A percentile compares a stretch with the other conserved stretches of the same genome.
Evolutionary conservation across 2,329 filamentous ascomycete species (phyloP).

Genomic region (Chaetomium sp.): DNA sequence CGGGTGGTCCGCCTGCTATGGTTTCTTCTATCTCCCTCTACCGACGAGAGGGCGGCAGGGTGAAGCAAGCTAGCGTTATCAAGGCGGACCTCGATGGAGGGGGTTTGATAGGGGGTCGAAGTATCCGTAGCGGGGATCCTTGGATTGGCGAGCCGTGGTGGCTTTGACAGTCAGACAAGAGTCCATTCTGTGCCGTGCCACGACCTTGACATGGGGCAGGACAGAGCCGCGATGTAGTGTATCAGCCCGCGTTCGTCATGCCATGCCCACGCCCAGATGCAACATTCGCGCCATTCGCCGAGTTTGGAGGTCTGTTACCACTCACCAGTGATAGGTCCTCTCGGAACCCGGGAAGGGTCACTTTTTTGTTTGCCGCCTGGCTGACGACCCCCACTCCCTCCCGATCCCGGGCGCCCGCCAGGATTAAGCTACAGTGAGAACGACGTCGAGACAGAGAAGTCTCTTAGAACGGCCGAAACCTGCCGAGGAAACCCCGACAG

Average conservation of each 20-base stretch:
- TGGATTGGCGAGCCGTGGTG: background rate
- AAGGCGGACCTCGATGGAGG: background rate
- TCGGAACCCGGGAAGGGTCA: too few species aligned
- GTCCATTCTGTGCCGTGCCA: background rate
- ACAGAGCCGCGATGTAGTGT: conserved; percentile 4
- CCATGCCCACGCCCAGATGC: background rate
- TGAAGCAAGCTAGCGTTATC: background rate
- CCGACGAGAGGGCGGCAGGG: too few species aligned
- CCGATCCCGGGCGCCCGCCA: too few species aligned
- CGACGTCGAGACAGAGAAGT: too few species aligned
- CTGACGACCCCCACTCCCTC: too few species aligned
- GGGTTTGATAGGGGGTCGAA: background rate
- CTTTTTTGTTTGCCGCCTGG: too few species aligned
- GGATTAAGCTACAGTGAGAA: too few species aligned
- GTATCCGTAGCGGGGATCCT: background rate
- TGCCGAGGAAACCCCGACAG: too few species aligned
- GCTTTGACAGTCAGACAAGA: background rate
- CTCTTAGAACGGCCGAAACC: too few species aligned
- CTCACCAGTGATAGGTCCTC: background rate
- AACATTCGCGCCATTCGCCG: background rate
- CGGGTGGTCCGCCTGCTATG: too few species aligned
- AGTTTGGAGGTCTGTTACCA: background rate
- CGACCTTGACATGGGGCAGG: conserved; percentile 1
- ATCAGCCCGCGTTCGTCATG: background rate
- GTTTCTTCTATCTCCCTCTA: too few species aligned